A percentile compares a stretch with the other conserved stretches of the same genome.
Evolutionary conservation across 2,329 filamentous ascomycete species (phyloP).

Genomic region (Balansia obtecta): DNA sequence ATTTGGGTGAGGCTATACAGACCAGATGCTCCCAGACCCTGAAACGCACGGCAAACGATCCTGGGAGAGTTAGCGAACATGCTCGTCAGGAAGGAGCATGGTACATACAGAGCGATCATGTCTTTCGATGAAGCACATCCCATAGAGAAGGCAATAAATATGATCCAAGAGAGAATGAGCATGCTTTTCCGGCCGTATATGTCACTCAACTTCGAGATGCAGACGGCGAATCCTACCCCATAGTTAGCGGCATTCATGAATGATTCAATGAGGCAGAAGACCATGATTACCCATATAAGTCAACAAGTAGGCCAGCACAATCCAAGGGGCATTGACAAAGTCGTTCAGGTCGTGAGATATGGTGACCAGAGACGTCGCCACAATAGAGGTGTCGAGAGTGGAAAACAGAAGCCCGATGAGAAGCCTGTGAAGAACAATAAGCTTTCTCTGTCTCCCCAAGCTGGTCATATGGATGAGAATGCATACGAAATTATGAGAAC

Average conservation of each 20-base stretch:
- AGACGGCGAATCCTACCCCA: conserved; percentile 38
- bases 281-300: conserved; percentile 37
- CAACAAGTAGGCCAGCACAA: conserved; percentile 42
- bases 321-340: conserved; percentile 40
- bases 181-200: conserved; percentile 43
- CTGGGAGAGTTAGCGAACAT: conserved; percentile 21
- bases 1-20: conserved; percentile 49
- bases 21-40: conserved; percentile 49
- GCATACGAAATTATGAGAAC: conserved; percentile 24
- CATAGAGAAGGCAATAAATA: conserved; percentile 43
- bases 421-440: conserved; percentile 21
- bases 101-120: conserved; percentile 38
- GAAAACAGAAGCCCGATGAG: conserved; percentile 43
- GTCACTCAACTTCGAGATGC: conserved; percentile 46
- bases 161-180: conserved; percentile 36
- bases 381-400: conserved; percentile 44
- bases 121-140: conserved; percentile 37
- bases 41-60: conserved; percentile 45
- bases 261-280: neutral
- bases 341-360: conserved; percentile 40
- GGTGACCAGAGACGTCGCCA: conserved; percentile 44
- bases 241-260: conserved; percentile 4
- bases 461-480: neutral
- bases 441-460: neutral
- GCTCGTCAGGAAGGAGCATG: neutral